phyloP scores from a whole-genome alignment of 495 filamentous ascomycete genomes.

The Staphylotrichum longicolle region DNA sequence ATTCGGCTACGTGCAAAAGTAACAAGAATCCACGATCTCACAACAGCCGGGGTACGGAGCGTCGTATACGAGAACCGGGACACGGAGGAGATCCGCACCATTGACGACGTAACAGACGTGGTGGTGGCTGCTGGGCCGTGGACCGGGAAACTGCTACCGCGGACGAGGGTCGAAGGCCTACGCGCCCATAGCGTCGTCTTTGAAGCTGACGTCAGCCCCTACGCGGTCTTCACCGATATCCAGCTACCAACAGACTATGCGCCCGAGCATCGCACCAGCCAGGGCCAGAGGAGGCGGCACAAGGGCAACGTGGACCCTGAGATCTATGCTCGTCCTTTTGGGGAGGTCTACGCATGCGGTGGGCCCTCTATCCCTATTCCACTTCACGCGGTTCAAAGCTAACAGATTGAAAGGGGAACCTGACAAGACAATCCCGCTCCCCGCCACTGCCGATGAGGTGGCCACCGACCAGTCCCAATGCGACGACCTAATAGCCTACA shows the following conservation, averaged over 20 bases:
- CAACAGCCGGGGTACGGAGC: conserved; percentile 53
- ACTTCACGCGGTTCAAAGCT: neutral
- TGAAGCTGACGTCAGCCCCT: conserved; percentile 72
- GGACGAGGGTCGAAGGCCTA: conserved; percentile 73
- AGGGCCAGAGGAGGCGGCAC: conserved; percentile 54
- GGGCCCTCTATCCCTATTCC: conserved; percentile 10
- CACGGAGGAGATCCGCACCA: conserved; percentile 49
- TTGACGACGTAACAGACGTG: conserved; percentile 74
- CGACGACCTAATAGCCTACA: conserved; percentile 84
- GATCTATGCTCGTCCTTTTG: conserved; percentile 86
- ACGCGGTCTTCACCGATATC: conserved; percentile 90
- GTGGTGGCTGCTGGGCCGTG: conserved; percentile 88
- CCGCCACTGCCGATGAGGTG: conserved; percentile 72
- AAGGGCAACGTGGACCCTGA: conserved; percentile 73
- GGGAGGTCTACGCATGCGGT: conserved; percentile 87
- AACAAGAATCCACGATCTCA: conserved; percentile 52
- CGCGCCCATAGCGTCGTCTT: conserved; percentile 92
- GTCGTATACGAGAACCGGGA: conserved; percentile 72
- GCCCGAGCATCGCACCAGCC: conserved; percentile 41
- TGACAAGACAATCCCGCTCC: conserved; percentile 72
- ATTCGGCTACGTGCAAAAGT: conserved; percentile 62
- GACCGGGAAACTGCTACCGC: conserved; percentile 72
- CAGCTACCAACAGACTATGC: conserved; percentile 62
- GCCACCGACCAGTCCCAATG: conserved; percentile 72
- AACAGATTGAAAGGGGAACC: conserved; percentile 62